Evolutionary conservation across 2,329 filamentous ascomycete genomes (phyloP), one percentile per base, ranked within the genome.

Genomic region (Paramyrothecium sp.): DNA sequence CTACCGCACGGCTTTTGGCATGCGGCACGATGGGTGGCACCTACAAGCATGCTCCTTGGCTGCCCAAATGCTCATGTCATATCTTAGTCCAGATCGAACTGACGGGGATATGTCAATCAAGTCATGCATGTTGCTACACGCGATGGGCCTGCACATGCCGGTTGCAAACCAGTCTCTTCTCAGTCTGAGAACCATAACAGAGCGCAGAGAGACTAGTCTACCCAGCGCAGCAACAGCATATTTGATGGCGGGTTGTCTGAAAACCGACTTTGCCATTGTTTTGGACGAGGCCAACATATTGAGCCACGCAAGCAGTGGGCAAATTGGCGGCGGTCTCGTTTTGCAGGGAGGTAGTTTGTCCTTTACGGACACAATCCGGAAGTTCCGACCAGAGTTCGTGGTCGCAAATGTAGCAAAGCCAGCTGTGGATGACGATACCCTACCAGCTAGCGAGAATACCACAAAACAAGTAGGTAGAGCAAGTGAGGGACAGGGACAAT

Each of bases 221-320:
- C 33, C 33, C 33, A 38, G 33, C 33, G 16, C 33, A 16, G 33
- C 33, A 38, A 38, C 33, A 38, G 33, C 33, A 38, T 38, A 38
- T 38, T 38, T 38, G 33, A 38, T 38, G 33, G 33, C 33, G 33
- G 33, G 33, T 8, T 38, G 33, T 16, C 33, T 38, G 33, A 38
- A 38, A 38, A 38, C 33, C 33, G 33, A 38, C 33, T 38, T 10
- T 38, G 33, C 33, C 33, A 38, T 38, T 38, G 33, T 10, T 38
- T 16, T 38, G 33, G 16, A 38, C 33, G 16, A 38, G 33, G 33
- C 16, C 33, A 38, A 38, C 33, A 38, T 38, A 38, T 8, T 38
- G 33, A 38, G 16, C 33, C 10, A 38, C 33, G 33, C 10, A 38
- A 81, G 72, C 56, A 90, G 71, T 38, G 78, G 33, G 33, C 33